These are phyloP conservation scores for Raffaelea albimanens DNA, from an alignment of 2,329 filamentous ascomycete genomes.

Conservation along the genomic window DNA sequence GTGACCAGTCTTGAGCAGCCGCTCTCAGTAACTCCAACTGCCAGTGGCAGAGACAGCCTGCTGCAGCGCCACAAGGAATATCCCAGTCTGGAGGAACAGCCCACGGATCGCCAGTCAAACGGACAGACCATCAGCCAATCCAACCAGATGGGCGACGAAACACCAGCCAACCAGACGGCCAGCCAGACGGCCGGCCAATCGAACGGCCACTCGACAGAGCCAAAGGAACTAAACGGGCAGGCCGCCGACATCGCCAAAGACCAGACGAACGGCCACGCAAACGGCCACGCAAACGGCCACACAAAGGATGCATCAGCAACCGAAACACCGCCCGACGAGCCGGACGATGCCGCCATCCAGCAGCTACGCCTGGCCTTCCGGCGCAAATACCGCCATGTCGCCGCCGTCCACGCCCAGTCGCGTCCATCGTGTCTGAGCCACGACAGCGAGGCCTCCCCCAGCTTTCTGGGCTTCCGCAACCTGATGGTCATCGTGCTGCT, in stretches of 20 bases:
- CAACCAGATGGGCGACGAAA: too few relatives aligned
- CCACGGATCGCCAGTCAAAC: too few relatives aligned
- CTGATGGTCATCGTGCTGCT: conserved; percentile 92
- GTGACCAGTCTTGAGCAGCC: conserved; percentile 2
- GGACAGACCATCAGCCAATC: too few relatives aligned
- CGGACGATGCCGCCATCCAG: conserved; percentile 14
- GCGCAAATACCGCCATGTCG: conserved; percentile 83
- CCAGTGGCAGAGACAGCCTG: background rate
- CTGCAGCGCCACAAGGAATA: background rate
- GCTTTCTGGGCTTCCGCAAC: conserved; percentile 90
- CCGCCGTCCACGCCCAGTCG: conserved; percentile 66
- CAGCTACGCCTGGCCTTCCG: conserved; percentile 28
- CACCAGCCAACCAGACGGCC: too few relatives aligned
- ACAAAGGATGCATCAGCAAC: background rate
- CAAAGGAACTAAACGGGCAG: background rate
- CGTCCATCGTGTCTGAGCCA: conserved; percentile 78
- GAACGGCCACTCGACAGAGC: background rate
- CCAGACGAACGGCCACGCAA: too few relatives aligned
- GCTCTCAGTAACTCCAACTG: background rate
- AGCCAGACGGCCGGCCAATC: too few relatives aligned
- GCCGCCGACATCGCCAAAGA: too few relatives aligned
- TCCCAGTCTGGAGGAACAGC: too few relatives aligned
- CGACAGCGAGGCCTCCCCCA: conserved; percentile 64
- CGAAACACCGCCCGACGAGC: background rate
- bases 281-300: background rate